These are phyloP conservation scores for Cyathus striatus DNA, from an alignment of 768 basidiomycete genomes.

Conservation along the genomic window DNA sequence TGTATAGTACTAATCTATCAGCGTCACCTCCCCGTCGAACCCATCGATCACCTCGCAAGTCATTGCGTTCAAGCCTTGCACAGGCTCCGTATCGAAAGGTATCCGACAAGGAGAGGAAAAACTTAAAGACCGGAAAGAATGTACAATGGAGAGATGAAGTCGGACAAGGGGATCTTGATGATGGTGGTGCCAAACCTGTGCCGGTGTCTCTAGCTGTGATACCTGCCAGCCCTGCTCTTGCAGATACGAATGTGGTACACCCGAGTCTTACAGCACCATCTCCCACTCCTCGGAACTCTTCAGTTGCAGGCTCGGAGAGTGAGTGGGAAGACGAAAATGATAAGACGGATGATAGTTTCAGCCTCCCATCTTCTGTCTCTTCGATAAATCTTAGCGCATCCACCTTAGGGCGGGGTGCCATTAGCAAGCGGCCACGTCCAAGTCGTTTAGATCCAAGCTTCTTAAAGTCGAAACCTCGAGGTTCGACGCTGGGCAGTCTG, in stretches of 20 bases:
- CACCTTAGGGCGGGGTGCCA: conserved; percentile 21
- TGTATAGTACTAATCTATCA: conserved; percentile 34
- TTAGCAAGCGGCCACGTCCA: conserved; percentile 45
- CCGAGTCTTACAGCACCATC: conserved; percentile 19
- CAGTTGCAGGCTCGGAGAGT: conserved; percentile 63
- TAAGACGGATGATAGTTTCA: conserved; percentile 75
- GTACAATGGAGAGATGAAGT: conserved; percentile 88
- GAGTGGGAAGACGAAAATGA: conserved; percentile 91
- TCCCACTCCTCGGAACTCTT: conserved; percentile 36
- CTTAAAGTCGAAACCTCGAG: conserved; percentile 49
- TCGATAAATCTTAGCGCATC: conserved; percentile 24
- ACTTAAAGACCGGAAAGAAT: conserved; percentile 56
- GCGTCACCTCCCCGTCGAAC: conserved; percentile 50
- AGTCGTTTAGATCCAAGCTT: conserved; percentile 70
- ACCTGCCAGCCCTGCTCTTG: conserved; percentile 41
- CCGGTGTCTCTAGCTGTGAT: conserved; percentile 33
- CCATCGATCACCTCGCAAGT: conserved; percentile 64
- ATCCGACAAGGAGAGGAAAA: conserved; percentile 59
- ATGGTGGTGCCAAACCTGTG: conserved; percentile 37
- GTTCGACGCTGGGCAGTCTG: conserved; percentile 53
- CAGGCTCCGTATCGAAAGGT: conserved; percentile 58
- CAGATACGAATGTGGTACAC: no score
- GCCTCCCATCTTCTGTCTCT: conserved; percentile 38
- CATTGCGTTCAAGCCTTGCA: conserved; percentile 59
- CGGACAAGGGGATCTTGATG: conserved; percentile 77